These are phyloP conservation scores for Ceratocystis ficicola DNA, from an alignment of 2,329 filamentous ascomycete species.

Conservation along the genomic window DNA sequence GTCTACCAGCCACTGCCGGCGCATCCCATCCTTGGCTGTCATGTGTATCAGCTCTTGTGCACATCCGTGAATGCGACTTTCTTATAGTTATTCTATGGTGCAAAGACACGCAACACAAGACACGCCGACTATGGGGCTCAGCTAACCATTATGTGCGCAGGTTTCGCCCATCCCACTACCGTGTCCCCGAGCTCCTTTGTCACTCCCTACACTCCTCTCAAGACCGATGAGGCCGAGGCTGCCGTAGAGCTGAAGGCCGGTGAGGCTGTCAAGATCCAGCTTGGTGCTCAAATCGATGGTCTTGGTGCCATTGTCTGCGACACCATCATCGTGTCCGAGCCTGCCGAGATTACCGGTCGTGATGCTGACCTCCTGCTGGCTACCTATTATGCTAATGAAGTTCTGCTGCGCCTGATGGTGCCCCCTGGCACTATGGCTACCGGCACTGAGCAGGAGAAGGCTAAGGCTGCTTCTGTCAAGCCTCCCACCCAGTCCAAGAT, in stretches of 20 bases:
- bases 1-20: background rate
- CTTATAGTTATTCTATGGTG: background rate
- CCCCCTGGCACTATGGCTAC: constrained; percentile 75
- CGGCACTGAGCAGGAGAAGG: constrained; percentile 88
- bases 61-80: background rate
- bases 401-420: constrained; percentile 79
- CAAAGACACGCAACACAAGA: background rate
- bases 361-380: constrained; percentile 80
- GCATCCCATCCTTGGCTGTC: background rate
- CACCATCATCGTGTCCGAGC: constrained; percentile 62
- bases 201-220: constrained; percentile 90
- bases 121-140: background rate
- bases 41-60: background rate
- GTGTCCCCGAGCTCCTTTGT: constrained; percentile 88
- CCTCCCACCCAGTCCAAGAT: constrained; percentile 77
- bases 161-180: constrained; percentile 87
- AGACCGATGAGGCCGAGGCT: constrained; percentile 76
- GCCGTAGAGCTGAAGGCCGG: constrained; percentile 64
- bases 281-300: constrained; percentile 97
- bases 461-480: constrained; percentile 74
- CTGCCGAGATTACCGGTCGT: constrained; percentile 58
- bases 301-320: constrained; percentile 95
- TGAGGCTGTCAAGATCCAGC: constrained; percentile 91
- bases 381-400: constrained; percentile 90
- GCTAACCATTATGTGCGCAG: constrained; percentile 32